Evolutionary conservation across 306 rosid genomes (phyloP), one percentile per base, ranked within the genome.

Genomic region (Cicer arietinum): DNA sequence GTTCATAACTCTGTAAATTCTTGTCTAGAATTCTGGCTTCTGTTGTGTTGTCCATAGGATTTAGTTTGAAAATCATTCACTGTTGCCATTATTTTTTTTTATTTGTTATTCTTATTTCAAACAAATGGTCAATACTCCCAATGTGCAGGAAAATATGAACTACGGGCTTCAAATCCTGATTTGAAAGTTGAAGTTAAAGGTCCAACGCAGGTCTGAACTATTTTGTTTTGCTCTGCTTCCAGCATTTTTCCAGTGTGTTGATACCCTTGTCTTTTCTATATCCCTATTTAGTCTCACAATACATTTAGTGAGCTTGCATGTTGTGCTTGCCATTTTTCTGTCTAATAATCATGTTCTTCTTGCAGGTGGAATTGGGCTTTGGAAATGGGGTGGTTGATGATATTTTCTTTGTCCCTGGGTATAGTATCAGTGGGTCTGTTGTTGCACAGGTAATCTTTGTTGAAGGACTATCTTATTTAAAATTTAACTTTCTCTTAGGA

Each of bases 311-410:
- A 48, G 60, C 69, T 57, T 77, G 59, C 60, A 59, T 58, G 35
- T 77, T 47, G 67, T 65, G 39, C 37, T 61, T 79, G 77, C 64
- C 58, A 20, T 70, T 69, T 69, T 79, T 77, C 37, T 60, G 67
- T 35, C 57, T 45, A 60, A 43, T 45, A 60, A 39, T 50, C 17
- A 64, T 71, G 54, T 71, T 58, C 70, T 79, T 81, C 52, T 83
- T 83, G 84, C 97, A 95, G 99, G 91, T 95, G 78, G 89, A 90
- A 58, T 69, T 95, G 83, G 92, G 97, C 53, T 92, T 95, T 79
- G 98, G 97, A 78, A 95, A 95, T 67, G 81, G 80, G 25, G 40
- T 82, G 43, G 87, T 85, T 59, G 91, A 84, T 35, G 93, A 92
- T 59, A 77, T 88, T 77, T 90, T 95, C 89, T 90, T 75, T 79